Percentiles rank a stretch among this genome's conserved stretches.
These are phyloP conservation scores for Oryza australiensis DNA, from an alignment of 176 grass and related monocot species.

Conservation along the genomic window DNA sequence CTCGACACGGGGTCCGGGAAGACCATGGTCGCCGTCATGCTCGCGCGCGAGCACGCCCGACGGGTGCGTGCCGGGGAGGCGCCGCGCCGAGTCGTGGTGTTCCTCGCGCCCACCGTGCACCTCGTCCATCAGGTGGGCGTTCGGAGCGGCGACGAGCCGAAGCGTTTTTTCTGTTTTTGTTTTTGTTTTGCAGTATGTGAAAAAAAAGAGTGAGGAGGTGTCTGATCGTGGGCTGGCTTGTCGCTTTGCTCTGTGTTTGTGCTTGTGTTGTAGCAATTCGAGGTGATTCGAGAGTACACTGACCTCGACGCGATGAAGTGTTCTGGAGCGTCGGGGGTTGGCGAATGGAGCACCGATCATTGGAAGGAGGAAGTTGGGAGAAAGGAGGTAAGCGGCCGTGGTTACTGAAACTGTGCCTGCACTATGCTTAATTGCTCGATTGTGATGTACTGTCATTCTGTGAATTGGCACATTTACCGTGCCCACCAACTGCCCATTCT, in stretches of 20 bases:
- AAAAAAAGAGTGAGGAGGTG: not conserved
- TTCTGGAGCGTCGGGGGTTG: constrained; percentile 44
- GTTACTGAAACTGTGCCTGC: not conserved
- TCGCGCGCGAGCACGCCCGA: constrained; percentile 48
- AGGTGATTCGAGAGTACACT: constrained; percentile 47
- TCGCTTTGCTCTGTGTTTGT: not conserved
- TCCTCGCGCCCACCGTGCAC: constrained; percentile 64
- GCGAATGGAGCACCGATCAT: constrained; percentile 33
- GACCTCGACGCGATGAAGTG: constrained; percentile 49
- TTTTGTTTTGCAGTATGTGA: too few species aligned
- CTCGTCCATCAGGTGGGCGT: constrained; percentile 56
- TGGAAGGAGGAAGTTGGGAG: constrained; percentile 51
- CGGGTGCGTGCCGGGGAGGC: constrained; percentile 27
- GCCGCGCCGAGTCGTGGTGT: constrained; percentile 46
- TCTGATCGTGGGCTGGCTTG: not conserved
- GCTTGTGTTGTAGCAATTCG: constrained; percentile 43
- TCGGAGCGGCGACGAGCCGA: not conserved
- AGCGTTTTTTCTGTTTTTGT: too few species aligned
- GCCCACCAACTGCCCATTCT: constrained; percentile 26
- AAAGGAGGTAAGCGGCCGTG: constrained; percentile 29
- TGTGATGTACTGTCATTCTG: not conserved
- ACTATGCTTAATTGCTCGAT: not conserved
- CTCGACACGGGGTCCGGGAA: constrained; percentile 62
- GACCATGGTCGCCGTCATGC: constrained; percentile 68
- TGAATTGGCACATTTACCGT: not conserved